Base-by-base conservation (phyloP, 2,329 filamentous ascomycete species). In the Huntiella decipiens region DNA sequence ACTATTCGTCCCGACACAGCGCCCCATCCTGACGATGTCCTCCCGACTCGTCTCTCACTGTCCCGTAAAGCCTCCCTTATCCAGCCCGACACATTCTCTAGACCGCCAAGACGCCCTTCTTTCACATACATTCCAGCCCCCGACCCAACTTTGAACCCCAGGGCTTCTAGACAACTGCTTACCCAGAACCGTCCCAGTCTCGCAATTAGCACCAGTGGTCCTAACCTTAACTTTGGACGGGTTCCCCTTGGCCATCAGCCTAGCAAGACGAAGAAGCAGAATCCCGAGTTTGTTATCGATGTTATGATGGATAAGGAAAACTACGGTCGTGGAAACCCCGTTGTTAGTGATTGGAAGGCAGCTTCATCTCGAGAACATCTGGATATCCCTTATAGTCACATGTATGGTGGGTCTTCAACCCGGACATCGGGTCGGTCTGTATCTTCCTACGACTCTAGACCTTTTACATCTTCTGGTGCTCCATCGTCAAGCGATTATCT, bases 221-320 rank as follows among this genome's bases (percentile, higher is more conserved):
- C 15, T 17, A 49, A 46, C 35, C 10, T 49, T 11, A 38, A 43
- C 5, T 44, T 44, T 10, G 39, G 19, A n/a, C 46, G 37, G 7
- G 38, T 22, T 15, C 40, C 47, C 8, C 39, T 44, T 8, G 34
- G 34, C 12, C 44, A 40, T 4, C 38, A 40, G 4, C 36, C 43
- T 6, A 44, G 31, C 31, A 40, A 46, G 6, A 34, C 15, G 2
- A 32, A 46, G 13, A 49, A 46, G 31, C 39, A 46, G 32, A 31
- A 38, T 8, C 37, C 47, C 1, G 28, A 41, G 5, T 15, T 36
- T 12, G 44, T 35, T 17, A 13, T 44, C 3, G 47, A 49, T 7
- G 38, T 35, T 2, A 49, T 49, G 47, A 37, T 46, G 31, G 44
- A 40, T 17, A 49, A 49, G 12, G 47, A 49, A 33, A 49, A 49